Evolutionary conservation across 225 moss, liverwort and hornwort species (phyloP).

Genomic region (Anthoceros angustus): DNA sequence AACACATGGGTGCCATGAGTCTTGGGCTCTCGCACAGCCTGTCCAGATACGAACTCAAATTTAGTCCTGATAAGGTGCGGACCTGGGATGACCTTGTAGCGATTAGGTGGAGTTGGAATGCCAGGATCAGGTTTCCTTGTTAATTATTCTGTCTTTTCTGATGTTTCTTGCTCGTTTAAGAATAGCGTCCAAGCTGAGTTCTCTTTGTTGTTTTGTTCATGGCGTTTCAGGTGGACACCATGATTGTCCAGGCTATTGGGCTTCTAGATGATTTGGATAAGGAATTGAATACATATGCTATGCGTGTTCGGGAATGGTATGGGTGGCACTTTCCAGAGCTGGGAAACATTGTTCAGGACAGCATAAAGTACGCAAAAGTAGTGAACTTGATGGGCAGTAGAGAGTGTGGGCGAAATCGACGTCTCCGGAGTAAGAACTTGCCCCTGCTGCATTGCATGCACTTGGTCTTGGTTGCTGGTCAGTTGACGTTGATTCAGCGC

Average conservation of each 20-base stretch:
- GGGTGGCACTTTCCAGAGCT: constrained; percentile 90
- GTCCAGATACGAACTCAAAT: constrained; percentile 76
- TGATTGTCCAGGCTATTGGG: constrained; percentile 89
- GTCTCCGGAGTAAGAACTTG: constrained; percentile 32
- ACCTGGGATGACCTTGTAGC: too few relatives aligned
- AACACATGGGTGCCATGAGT: constrained; percentile 81
- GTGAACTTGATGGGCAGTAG: constrained; percentile 69
- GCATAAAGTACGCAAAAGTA: constrained; percentile 54
- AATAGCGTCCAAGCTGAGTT: too few relatives aligned
- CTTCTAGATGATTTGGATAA: constrained; percentile 78
- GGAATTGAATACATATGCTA: constrained; percentile 84
- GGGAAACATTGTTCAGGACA: constrained; percentile 62
- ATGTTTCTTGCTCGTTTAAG: too few relatives aligned
- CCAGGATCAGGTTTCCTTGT: too few relatives aligned
- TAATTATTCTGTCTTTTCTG: too few relatives aligned
- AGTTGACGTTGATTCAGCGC: not conserved
- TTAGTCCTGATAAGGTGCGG: constrained; percentile 57
- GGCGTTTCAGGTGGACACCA: constrained; percentile 45
- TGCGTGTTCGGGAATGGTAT: constrained; percentile 90
- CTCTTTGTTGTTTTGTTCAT: not conserved
- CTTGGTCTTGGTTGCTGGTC: not conserved
- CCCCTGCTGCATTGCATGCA: not conserved
- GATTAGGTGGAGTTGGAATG: too few relatives aligned
- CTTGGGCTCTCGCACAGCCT: constrained; percentile 78
- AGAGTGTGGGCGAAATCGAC: constrained; percentile 52